Evolutionary conservation across 805 yeast genomes (phyloP), one percentile per base, ranked within the genome.

Genomic region (Candida gorgasii): DNA sequence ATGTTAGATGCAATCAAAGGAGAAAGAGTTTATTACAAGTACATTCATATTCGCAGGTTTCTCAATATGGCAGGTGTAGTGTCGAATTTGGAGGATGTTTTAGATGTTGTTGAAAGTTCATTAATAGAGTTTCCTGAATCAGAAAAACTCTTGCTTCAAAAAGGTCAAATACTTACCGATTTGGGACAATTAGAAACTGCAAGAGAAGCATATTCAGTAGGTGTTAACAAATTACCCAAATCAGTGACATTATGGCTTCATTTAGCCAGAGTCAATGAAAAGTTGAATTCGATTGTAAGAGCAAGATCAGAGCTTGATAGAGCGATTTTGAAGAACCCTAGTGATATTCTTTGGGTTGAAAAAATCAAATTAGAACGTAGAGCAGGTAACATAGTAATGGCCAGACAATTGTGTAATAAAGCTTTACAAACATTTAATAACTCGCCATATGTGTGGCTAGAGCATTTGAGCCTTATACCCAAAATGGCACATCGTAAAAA

Each of bases 261-360:
- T 5, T 54, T 80, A 6, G 69, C 89, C 0, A 49, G 56, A 2
- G 40, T 78, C 2, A 85, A 81, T 47, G 79, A 73, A 46, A 47
- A 57, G 1, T 52, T 73, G 8, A 67, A 68, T 1, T 67, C 72
- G 2, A 45, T 69, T 1, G 73, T 82, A 2, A 69, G 78, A 44
- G 89, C 95, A 0, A 75, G 96, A 46, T 81, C 96, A 0, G 67
- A 76, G 1, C 61, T 89, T 16, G 97, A 89, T 51, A 65, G 79
- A 18, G 93, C 86, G 0, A 57, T 86, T 6, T 48, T 80, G 12
- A 65, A 68, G 18, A 76, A 74, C 42, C 78, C 82, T 0, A 63
- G 63, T 28, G 86, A 78, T 22, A 39, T 44, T n/a, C 51, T 90
- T 2, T 82, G 87, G 81, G 52, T 71, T 6, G 82, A 75, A 14